Evolutionary conservation across 2,329 filamentous ascomycete species (phyloP), one percentile per base, ranked within the genome.

Genomic region (Lanzia echinophila): DNA sequence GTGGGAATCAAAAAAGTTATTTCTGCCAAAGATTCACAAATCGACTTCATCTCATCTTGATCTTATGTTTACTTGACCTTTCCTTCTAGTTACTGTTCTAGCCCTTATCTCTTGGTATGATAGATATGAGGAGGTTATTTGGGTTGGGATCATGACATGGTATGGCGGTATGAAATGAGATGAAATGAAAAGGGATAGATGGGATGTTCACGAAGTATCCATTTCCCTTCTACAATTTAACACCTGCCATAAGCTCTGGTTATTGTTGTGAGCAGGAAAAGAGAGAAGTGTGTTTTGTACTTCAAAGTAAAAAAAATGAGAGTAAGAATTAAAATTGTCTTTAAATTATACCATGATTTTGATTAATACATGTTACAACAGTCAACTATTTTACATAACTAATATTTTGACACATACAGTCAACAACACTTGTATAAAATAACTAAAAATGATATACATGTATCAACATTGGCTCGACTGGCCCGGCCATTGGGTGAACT

Each of bases 1-100:
- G 22, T 45, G 50, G 50, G 43, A 48, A 33, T 22, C 6, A 53
- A 53, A 53, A 53, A 53, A 53, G 50, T 53, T 53, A 53, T 42
- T 39, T 53, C 38, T 33, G n/a, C 36, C 12, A 31, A 42, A 38
- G 50, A 48, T 36, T 19, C 36, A 53, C 31, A 47, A 36, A 41
- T 36, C 10, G 8, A 19, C 42, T 17, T 38, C 22, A 28, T 41
- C 24, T 22, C 19, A 32, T 28, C 19, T 19, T 28, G 41, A 32
- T 28, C 19, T 19, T 28, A 48, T 34, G 20, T 41, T 41, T 22
- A 42, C 33, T 24, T 17, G 36, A 31, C 10, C 10, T 42, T 38
- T 19, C 8, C 44, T n/a, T 53, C 22, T 34, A 19, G 22, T 44
- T 31, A 44, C 24, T 19, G 20, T 44, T 44, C 20, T 31, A 13